phyloP scores from a whole-genome alignment of 805 yeast species.

The Candida jianshihensis region DNA sequence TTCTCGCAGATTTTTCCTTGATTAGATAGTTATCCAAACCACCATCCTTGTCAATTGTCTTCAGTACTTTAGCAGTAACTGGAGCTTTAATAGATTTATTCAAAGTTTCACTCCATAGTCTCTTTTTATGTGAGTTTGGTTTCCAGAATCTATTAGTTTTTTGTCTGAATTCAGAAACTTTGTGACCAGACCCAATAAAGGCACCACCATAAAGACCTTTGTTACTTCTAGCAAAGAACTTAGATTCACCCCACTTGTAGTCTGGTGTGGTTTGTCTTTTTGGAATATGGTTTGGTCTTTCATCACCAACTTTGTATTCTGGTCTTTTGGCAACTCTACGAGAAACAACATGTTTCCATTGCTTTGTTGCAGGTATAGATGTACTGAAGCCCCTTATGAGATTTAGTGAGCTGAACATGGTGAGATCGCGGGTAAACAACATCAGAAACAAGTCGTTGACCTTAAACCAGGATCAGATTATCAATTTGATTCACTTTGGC shows the following conservation, averaged over 20 bases:
- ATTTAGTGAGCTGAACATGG: constrained; percentile 12
- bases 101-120: constrained; percentile 80
- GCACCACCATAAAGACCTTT: constrained; percentile 89
- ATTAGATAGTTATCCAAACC: constrained; percentile 85
- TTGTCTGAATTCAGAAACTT: constrained; percentile 65
- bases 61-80: constrained; percentile 73
- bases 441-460: too few species aligned
- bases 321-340: constrained; percentile 39
- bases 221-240: constrained; percentile 75
- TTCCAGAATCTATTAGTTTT: constrained; percentile 74
- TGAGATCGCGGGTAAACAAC: too few species aligned
- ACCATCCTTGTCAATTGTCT: constrained; percentile 88
- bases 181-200: constrained; percentile 68
- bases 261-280: constrained; percentile 43
- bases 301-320: constrained; percentile 47
- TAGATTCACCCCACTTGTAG: constrained; percentile 75
- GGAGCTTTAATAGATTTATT: constrained; percentile 44
- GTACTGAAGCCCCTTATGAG: constrained; percentile 17
- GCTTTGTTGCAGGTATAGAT: constrained; percentile 15
- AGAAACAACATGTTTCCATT: constrained; percentile 39
- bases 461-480: too few species aligned
- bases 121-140: constrained; percentile 74
- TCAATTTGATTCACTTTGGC: background rate
- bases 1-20: constrained; percentile 83
- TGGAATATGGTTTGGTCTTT: constrained; percentile 41